phyloP scores from a whole-genome alignment of 78 protist genomes.

The Protostelium mycophagum region DNA sequence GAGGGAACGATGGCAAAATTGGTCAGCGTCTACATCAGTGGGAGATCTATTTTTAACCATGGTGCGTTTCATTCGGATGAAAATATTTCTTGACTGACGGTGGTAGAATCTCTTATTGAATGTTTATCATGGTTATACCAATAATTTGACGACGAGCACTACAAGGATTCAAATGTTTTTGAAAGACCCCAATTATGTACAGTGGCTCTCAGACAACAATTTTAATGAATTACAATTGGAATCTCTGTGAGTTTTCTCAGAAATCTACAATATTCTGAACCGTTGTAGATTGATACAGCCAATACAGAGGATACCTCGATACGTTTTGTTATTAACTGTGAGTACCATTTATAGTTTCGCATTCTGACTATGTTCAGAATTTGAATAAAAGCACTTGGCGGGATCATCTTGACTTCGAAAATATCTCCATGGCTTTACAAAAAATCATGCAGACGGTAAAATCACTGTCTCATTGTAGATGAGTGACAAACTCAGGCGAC shows the following conservation, averaged over 20 bases:
- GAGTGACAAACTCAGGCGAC: no score
- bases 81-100: not conserved
- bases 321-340: not conserved
- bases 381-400: not conserved
- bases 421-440: not conserved
- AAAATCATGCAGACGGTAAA: not conserved
- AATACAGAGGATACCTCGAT: not conserved
- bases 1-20: not conserved
- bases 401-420: not conserved
- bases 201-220: not conserved
- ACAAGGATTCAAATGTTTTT: not conserved
- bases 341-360: no score
- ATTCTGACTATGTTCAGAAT: no score
- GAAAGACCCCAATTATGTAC: not conserved
- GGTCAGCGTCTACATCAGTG: not conserved
- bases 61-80: not conserved
- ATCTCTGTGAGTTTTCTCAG: not conserved
- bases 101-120: not conserved
- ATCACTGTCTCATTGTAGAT: no score
- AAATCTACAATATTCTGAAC: not conserved
- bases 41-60: not conserved
- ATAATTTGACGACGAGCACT: not conserved
- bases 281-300: not conserved
- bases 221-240: not conserved
- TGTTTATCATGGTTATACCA: not conserved